A percentile compares a stretch with the other conserved stretches of the same genome.
Evolutionary conservation across 495 filamentous ascomycete genomes (phyloP).

Genomic region (Letharia lupina): DNA sequence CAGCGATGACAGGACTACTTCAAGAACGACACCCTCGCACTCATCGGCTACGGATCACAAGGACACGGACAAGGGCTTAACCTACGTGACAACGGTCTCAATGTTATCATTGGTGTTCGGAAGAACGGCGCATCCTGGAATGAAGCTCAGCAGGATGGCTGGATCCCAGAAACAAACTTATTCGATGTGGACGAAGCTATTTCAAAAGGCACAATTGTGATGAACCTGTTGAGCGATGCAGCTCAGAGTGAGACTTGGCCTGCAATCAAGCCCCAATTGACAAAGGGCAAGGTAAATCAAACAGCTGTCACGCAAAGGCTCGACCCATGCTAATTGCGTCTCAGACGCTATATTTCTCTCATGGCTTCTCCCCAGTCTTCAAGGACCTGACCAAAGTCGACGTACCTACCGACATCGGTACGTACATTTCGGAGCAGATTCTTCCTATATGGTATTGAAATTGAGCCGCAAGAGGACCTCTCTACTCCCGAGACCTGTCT

Average conservation of each 20-base stretch:
- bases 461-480: too few species aligned
- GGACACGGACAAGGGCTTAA: conserved; percentile 98
- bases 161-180: conserved; percentile 95
- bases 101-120: conserved; percentile 96
- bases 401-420: conserved; percentile 80
- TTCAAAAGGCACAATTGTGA: conserved; percentile 84
- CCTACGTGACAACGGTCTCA: conserved; percentile 96
- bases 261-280: conserved; percentile 90
- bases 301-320: neutral
- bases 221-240: conserved; percentile 97
- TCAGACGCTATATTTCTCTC: conserved; percentile 97
- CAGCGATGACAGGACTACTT: conserved; percentile 74
- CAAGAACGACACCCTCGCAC: conserved; percentile 98
- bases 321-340: conserved; percentile 19
- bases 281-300: conserved; percentile 77
- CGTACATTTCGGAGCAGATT: too few species aligned
- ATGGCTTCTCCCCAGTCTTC: conserved; percentile 99
- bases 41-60: conserved; percentile 99
- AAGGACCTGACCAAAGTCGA: conserved; percentile 99
- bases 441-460: too few species aligned
- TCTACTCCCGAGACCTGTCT: too few species aligned
- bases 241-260: conserved; percentile 99
- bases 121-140: conserved; percentile 98
- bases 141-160: conserved; percentile 92
- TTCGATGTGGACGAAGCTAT: conserved; percentile 97